Conservation (phyloP, 805 yeast genomes). For the Starmerella geochares region DNA sequence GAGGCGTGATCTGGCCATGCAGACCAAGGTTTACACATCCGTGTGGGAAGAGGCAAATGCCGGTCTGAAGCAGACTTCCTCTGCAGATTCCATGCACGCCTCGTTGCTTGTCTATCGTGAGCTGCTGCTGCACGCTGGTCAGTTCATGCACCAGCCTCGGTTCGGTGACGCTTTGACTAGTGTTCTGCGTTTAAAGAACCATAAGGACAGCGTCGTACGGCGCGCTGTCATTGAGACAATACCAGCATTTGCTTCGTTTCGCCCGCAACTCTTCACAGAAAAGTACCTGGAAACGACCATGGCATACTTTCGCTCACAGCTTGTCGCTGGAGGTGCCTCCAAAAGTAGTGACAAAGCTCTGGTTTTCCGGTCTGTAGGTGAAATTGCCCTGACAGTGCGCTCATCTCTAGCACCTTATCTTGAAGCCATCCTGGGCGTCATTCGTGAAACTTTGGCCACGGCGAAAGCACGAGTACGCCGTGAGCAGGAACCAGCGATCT, state of each 20-base stretch:
- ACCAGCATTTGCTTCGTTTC: constrained; percentile 72
- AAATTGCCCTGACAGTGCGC: constrained; percentile 65
- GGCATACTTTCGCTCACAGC: constrained; percentile 63
- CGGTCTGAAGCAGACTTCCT: constrained; percentile 39
- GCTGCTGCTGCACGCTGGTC: constrained; percentile 59
- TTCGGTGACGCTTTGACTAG: constrained; percentile 71
- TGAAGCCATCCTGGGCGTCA: constrained; percentile 74
- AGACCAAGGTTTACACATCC: constrained; percentile 65
- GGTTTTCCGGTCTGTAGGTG: constrained; percentile 72
- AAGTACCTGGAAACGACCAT: constrained; percentile 71
- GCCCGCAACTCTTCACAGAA: constrained; percentile 63
- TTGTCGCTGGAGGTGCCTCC: constrained; percentile 36
- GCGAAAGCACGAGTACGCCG: constrained; percentile 50
- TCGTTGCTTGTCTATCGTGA: constrained; percentile 74
- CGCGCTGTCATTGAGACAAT: constrained; percentile 75
- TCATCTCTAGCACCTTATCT: constrained; percentile 78
- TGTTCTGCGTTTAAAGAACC: constrained; percentile 62
- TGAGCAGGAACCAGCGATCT: constrained; percentile 74
- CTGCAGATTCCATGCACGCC: constrained; percentile 75
- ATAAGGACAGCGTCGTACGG: constrained; percentile 62
- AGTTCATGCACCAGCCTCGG: constrained; percentile 51
- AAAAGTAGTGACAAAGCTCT: constrained; percentile 66
- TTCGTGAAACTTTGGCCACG: constrained; percentile 60
- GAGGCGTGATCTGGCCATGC: constrained; percentile 60
- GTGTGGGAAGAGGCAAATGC: constrained; percentile 58